Percentiles rank a stretch among this genome's conserved stretches.
These are phyloP conservation scores for Termitomyces sp. DNA, from an alignment of 1,284 basidiomycete species.

Conservation along the genomic window DNA sequence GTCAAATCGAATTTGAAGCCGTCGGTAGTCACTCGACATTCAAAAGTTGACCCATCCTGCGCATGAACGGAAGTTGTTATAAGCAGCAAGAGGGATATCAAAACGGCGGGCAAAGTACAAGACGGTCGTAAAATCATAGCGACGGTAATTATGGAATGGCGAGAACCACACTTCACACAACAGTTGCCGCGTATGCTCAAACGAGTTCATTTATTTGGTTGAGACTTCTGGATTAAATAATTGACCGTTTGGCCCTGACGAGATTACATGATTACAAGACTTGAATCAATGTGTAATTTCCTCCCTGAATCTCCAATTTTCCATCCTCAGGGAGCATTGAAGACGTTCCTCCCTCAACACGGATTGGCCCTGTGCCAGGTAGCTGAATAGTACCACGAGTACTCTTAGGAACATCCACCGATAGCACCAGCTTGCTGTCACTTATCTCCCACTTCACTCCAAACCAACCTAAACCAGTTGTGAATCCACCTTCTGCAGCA, in stretches of 20 bases:
- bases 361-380: conserved; percentile 27
- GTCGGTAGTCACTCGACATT: conserved; percentile 48
- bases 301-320: conserved; percentile 7
- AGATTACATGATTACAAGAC: background rate
- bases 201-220: conserved; percentile 9
- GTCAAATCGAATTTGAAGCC: conserved; percentile 56
- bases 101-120: conserved; percentile 16
- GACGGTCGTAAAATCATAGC: conserved; percentile 27
- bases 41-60: conserved; percentile 37
- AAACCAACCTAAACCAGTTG: conserved; percentile 39
- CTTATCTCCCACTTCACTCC: conserved; percentile 26
- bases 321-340: background rate
- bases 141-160: background rate
- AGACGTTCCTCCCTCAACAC: conserved; percentile 17
- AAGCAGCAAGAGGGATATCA: conserved; percentile 31
- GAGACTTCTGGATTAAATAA: background rate
- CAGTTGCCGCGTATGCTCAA: background rate
- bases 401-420: conserved; percentile 27
- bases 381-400: conserved; percentile 28
- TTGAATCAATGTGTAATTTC: conserved; percentile 7
- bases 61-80: conserved; percentile 27
- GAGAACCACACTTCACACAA: background rate
- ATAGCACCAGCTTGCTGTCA: conserved; percentile 20
- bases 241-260: too few relatives aligned
- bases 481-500: conserved; percentile 37